Evolutionary conservation across 1,284 basidiomycete genomes (phyloP), one percentile per base, ranked within the genome.

Genomic region (Inonotus hispidus): DNA sequence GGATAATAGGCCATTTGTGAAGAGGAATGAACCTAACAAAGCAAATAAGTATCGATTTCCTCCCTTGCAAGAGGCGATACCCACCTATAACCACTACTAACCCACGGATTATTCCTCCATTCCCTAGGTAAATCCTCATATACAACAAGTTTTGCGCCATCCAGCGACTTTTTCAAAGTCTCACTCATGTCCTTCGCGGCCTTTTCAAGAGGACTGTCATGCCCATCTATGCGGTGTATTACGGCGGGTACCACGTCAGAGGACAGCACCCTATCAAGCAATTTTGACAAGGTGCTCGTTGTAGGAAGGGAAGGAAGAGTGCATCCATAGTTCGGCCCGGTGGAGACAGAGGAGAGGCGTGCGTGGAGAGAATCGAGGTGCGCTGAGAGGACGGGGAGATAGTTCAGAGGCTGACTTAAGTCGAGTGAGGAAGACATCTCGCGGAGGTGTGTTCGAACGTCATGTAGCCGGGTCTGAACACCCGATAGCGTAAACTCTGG

Each of bases 11-110:
- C 92, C 92, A 85, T 72, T 80, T n/a, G n/a, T n/a, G n/a, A n/a
- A n/a, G n/a, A n/a, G n/a, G n/a, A n/a, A n/a, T n/a, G n/a, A n/a
- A n/a, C 77, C 65, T 88, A 27, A n/a, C n/a, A n/a, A n/a, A n/a
- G n/a, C n/a, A n/a, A n/a, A n/a, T 13, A 58, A 39, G 14, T 35
- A 16, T 14, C 16, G 13, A 11, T 50, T 21, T 29, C 25, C 49
- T n/a, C 10, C n/a, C 13, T 27, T 7, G 37, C 32, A n/a, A 37
- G 11, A n/a, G 32, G 45, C 52, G 8, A n/a, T 19, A 75, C 84
- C 66, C 69, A 90, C 91, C 92, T 80, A 73, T 97, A 97, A 41
- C 93, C 92, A 61, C 82, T 77, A n/a, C n/a, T n/a, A n/a, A n/a
- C n/a, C n/a, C n/a, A n/a, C n/a, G n/a, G n/a, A n/a, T n/a, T n/a